Evolutionary conservation across 148 eudicot species (phyloP).

Genomic region (Oxyria digyna): DNA sequence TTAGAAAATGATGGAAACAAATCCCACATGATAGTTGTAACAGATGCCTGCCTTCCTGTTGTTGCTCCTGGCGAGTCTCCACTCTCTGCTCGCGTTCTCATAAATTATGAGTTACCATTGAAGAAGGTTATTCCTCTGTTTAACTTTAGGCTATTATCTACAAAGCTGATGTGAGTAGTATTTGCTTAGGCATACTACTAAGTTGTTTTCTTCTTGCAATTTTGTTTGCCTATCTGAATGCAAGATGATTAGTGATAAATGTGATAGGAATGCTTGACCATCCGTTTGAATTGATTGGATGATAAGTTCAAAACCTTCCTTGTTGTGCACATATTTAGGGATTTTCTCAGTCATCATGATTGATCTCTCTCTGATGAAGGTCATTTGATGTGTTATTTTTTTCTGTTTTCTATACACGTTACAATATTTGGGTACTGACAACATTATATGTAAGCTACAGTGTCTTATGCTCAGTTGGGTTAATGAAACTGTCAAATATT

Average conservation of each 20-base stretch:
- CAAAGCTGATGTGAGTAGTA: no score
- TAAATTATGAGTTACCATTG: constrained; percentile 74
- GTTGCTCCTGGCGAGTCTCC: constrained; percentile 58
- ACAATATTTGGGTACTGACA: not conserved
- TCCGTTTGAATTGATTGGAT: not conserved
- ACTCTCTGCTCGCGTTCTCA: constrained; percentile 54
- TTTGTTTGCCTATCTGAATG: not conserved
- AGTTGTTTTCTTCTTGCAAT: not conserved
- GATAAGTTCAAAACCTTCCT: not conserved
- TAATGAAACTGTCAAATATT: not conserved
- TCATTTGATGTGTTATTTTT: not conserved
- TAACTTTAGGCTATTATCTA: not conserved
- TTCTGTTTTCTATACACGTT: not conserved
- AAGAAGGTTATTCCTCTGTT: constrained; percentile 42
- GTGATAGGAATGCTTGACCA: not conserved
- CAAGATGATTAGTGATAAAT: not conserved
- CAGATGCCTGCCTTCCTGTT: constrained; percentile 88
- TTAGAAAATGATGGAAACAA: constrained; percentile 28
- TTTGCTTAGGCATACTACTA: not conserved
- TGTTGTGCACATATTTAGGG: not conserved
- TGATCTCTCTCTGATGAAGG: not conserved
- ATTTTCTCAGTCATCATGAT: not conserved
- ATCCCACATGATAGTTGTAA: constrained; percentile 64
- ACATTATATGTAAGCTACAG: not conserved
- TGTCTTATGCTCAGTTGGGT: not conserved